These are phyloP conservation scores for Daldinia caldariorum DNA, from an alignment of 495 filamentous ascomycete genomes.

Conservation along the genomic window DNA sequence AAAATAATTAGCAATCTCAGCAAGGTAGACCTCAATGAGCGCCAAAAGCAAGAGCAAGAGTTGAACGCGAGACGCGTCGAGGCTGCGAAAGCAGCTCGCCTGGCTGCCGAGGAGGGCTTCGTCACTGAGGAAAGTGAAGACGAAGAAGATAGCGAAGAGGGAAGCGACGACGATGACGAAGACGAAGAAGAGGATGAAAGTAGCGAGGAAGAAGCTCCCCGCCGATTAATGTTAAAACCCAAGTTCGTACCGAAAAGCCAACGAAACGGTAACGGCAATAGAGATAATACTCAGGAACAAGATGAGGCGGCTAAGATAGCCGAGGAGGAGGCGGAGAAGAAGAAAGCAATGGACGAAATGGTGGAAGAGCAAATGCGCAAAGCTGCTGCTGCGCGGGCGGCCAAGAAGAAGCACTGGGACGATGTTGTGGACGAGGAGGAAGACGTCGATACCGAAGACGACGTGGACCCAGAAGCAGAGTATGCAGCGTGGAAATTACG, in stretches of 20 bases:
- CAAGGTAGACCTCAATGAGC: slow-evolving; percentile 72
- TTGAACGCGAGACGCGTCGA: slow-evolving; percentile 55
- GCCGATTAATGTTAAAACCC: slow-evolving; percentile 80
- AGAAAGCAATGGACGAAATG: slow-evolving; percentile 75
- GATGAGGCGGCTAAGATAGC: slow-evolving; percentile 47
- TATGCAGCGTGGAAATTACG: slow-evolving; percentile 92
- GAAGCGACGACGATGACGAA: slow-evolving; percentile 49
- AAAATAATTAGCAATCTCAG: slow-evolving; percentile 68
- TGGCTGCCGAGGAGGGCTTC: slow-evolving; percentile 76
- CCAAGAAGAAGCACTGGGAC: slow-evolving; percentile 85
- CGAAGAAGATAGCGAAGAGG: slow-evolving; percentile 50
- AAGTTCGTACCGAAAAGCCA: slow-evolving; percentile 91
- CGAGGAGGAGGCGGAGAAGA: slow-evolving; percentile 66
- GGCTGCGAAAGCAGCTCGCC: slow-evolving; percentile 55
- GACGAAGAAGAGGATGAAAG: slow-evolving; percentile 57
- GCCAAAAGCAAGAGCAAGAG: slow-evolving; percentile 48
- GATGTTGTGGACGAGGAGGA: slow-evolving; percentile 82
- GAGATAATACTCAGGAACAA: slow-evolving; percentile 37
- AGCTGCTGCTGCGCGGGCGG: slow-evolving; percentile 76
- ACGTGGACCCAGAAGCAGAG: slow-evolving; percentile 86
- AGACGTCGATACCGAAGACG: slow-evolving; percentile 87
- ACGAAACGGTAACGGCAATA: slow-evolving; percentile 56
- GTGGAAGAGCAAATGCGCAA: slow-evolving; percentile 90
- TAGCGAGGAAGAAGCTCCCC: slow-evolving; percentile 78
- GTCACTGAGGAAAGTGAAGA: slow-evolving; percentile 69